Evolutionary conservation across 2,329 filamentous ascomycete species (phyloP).

Genomic region (Aspergillus ustus): DNA sequence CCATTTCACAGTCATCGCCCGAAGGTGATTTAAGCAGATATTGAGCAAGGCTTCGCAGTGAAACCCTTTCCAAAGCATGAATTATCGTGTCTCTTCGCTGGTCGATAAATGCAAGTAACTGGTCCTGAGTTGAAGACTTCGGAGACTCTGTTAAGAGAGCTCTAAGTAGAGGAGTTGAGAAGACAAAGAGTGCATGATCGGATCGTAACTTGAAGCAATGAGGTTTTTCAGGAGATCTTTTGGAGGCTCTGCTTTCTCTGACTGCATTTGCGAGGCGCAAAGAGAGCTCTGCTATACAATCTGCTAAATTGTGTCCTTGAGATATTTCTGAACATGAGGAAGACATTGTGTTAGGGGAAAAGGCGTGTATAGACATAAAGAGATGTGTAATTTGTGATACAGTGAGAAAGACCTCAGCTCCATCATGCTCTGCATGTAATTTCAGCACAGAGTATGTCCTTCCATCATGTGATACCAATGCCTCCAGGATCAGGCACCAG

Average conservation of each 20-base stretch:
- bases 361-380: neutral
- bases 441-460: neutral
- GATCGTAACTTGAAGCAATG: slow-evolving; percentile 8
- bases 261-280: slow-evolving; percentile 11
- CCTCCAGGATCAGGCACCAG: neutral
- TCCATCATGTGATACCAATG: slow-evolving; percentile 14
- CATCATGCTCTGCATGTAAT: neutral
- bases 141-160: slow-evolving; percentile 7
- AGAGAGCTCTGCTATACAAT: slow-evolving; percentile 12
- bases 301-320: neutral
- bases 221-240: neutral
- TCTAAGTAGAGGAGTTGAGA: slow-evolving; percentile 14
- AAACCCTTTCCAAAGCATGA: slow-evolving; percentile 13
- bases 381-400: neutral
- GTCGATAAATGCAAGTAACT: slow-evolving; percentile 11
- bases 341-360: slow-evolving; percentile 6
- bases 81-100: neutral
- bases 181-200: slow-evolving; percentile 7
- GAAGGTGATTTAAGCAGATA: slow-evolving; percentile 21
- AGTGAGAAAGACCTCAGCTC: neutral
- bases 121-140: neutral
- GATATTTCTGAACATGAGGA: neutral
- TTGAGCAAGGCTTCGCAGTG: slow-evolving; percentile 21
- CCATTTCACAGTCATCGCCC: slow-evolving; percentile 15
- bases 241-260: neutral